Percentiles rank a stretch among this genome's conserved stretches.
Evolutionary conservation across 495 filamentous ascomycete genomes (phyloP).

Genomic region (Tuber umbilicatum): DNA sequence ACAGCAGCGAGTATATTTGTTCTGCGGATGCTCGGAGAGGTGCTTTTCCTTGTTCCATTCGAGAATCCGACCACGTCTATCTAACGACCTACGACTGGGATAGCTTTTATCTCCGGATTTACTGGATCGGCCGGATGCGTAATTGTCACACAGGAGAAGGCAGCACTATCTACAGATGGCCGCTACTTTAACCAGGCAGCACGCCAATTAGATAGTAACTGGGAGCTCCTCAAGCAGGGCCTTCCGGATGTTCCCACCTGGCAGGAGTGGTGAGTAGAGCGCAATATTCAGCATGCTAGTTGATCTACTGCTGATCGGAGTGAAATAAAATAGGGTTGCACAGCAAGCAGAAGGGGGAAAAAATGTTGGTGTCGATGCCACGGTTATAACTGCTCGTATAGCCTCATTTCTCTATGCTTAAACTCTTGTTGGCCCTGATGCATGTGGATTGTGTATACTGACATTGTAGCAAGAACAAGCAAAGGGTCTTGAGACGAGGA

Average conservation of each 20-base stretch:
- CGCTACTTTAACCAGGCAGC: constrained; percentile 97
- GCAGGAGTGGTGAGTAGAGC: constrained; percentile 74
- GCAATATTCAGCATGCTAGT: constrained; percentile 4
- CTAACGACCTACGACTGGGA: constrained; percentile 2
- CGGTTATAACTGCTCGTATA: constrained; percentile 69
- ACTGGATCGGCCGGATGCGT: constrained; percentile 92
- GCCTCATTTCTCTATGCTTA: background rate
- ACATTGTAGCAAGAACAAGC: constrained; percentile 50
- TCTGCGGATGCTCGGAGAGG: constrained; percentile 84
- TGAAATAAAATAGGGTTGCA: constrained; percentile 52
- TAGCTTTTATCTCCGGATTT: constrained; percentile 86
- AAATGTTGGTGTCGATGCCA: constrained; percentile 84
- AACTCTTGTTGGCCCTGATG: constrained; percentile 4
- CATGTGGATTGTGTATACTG: background rate
- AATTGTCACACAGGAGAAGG: constrained; percentile 77
- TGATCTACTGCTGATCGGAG: constrained; percentile 9
- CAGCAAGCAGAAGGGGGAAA: constrained; percentile 80
- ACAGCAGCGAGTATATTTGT: constrained; percentile 97
- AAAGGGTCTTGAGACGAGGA: constrained; percentile 75
- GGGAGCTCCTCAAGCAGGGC: constrained; percentile 86
- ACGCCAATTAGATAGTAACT: constrained; percentile 87
- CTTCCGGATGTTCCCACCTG: constrained; percentile 90
- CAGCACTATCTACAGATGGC: constrained; percentile 88
- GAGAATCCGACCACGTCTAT: constrained; percentile 22
- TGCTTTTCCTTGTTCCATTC: constrained; percentile 34